These are phyloP conservation scores for Dioscorea cayenensis DNA, from an alignment of 116 monocot genomes.

Conservation along the genomic window DNA sequence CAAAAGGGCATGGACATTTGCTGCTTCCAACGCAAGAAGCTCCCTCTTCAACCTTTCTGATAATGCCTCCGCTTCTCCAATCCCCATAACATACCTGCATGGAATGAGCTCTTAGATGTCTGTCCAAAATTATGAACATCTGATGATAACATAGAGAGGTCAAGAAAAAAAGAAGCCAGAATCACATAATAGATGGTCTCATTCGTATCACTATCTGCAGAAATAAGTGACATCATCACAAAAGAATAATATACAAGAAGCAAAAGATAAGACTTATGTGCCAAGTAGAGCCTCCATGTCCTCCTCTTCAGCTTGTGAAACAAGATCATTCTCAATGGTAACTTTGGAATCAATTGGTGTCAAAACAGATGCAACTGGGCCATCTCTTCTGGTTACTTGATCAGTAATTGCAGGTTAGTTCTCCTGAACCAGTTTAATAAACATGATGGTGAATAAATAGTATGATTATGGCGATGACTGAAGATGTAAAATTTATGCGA, in stretches of 20 bases:
- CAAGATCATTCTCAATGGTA: conserved; percentile 40
- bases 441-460: not conserved
- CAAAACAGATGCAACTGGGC: conserved; percentile 43
- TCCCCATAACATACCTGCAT: conserved; percentile 92
- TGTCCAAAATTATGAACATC: not conserved
- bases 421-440: conserved; percentile 42
- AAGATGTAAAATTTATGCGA: not conserved
- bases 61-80: conserved; percentile 99
- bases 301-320: conserved; percentile 97
- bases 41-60: conserved; percentile 95
- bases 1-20: conserved; percentile 88
- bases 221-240: not conserved
- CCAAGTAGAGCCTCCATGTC: conserved; percentile 99
- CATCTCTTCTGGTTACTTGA: conserved; percentile 53
- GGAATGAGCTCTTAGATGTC: not conserved
- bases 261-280: conserved; percentile 47
- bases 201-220: not conserved
- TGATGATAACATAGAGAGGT: not conserved
- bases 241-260: not conserved
- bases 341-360: conserved; percentile 67
- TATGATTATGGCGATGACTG: too few relatives aligned
- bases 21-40: conserved; percentile 94
- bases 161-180: not conserved
- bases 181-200: not conserved
- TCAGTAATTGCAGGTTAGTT: conserved; percentile 60